These are phyloP conservation scores for Echeveria elegans DNA, from an alignment of 164 flowering plant genomes.

Conservation along the genomic window DNA sequence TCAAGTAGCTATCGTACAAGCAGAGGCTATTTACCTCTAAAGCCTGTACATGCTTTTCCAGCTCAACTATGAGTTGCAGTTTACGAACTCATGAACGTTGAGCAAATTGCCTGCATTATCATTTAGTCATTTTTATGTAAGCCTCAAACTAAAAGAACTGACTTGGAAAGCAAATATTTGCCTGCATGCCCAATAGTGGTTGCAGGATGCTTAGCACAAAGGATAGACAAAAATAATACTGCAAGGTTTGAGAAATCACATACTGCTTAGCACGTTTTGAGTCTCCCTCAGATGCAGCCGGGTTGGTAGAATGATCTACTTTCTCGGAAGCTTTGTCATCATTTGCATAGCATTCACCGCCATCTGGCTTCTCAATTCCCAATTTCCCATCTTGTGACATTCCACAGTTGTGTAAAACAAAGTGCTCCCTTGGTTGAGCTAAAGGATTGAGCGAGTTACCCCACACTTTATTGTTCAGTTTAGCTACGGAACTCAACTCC, in stretches of 20 bases:
- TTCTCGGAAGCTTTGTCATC: conserved; percentile 46
- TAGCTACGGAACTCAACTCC: conserved; percentile 30
- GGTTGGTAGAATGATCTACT: conserved; percentile 35
- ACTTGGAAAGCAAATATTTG: background rate
- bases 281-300: conserved; percentile 58
- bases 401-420: conserved; percentile 26
- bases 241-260: conserved; percentile 10
- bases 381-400: conserved; percentile 32
- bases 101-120: conserved; percentile 76
- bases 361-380: conserved; percentile 29
- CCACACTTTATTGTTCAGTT: conserved; percentile 36
- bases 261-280: conserved; percentile 89
- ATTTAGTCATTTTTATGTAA: background rate
- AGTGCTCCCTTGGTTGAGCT: conserved; percentile 25
- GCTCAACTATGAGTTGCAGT: conserved; percentile 95
- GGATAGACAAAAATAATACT: background rate
- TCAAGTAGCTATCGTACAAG: background rate
- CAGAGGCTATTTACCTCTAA: conserved; percentile 48
- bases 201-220: background rate
- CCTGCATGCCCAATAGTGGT: background rate
- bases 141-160: background rate
- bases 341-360: conserved; percentile 24
- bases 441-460: conserved; percentile 31
- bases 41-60: conserved; percentile 79
- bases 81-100: conserved; percentile 93